Conservation (phyloP, 2,329 filamentous ascomycete species). For the Pseudocercospora fijiensis region DNA sequence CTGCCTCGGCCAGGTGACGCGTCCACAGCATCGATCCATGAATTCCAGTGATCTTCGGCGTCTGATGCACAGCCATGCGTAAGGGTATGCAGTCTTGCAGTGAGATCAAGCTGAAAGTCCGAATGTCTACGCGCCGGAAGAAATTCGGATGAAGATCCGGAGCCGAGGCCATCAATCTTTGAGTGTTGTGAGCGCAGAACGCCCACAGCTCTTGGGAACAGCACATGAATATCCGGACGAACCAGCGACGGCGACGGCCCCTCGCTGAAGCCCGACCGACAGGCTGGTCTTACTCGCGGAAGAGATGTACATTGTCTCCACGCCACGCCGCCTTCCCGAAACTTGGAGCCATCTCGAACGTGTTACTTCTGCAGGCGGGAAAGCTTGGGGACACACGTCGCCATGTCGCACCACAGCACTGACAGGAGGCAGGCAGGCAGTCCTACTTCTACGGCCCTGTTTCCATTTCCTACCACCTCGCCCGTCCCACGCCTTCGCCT, state of each 20-base stretch:
- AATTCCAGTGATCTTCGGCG: too few relatives aligned
- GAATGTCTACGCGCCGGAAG: background rate
- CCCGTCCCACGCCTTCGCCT: background rate
- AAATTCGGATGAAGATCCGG: too few relatives aligned
- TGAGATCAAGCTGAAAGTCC: too few relatives aligned
- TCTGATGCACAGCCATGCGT: too few relatives aligned
- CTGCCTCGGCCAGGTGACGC: too few relatives aligned
- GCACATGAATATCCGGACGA: background rate
- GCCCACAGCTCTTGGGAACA: background rate
- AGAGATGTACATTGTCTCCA: background rate
- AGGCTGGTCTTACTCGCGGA: background rate
- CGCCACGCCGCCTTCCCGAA: background rate
- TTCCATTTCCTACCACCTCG: background rate
- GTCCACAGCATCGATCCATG: too few relatives aligned
- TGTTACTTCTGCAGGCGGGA: background rate
- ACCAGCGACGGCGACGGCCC: background rate
- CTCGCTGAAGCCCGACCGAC: background rate
- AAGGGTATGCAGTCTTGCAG: too few relatives aligned
- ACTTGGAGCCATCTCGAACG: constrained; percentile 1
- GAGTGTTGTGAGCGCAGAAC: too few relatives aligned
- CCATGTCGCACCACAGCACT: constrained; percentile 8
- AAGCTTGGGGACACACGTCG: background rate
- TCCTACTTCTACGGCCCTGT: background rate
- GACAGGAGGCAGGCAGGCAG: too few relatives aligned
- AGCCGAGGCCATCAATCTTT: too few relatives aligned